These are phyloP conservation scores for Mentha longifolia DNA, from an alignment of 257 asterid genomes.

Conservation along the genomic window DNA sequence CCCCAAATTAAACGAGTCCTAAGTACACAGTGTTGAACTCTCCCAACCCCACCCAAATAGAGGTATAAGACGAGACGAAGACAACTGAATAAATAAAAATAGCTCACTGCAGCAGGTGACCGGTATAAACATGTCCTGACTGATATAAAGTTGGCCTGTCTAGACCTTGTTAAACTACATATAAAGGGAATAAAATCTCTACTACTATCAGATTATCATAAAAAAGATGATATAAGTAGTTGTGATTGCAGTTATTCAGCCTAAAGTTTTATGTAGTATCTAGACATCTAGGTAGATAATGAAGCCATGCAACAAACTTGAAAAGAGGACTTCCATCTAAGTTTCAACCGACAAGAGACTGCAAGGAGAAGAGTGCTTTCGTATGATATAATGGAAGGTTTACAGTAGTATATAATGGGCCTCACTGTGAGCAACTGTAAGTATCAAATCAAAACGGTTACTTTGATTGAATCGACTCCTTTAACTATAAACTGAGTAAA, in stretches of 20 bases:
- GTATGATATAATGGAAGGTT: not conserved
- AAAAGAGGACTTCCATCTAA: constrained; percentile 2
- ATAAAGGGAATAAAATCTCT: not conserved
- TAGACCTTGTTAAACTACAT: not conserved
- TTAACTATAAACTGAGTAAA: constrained; percentile 7
- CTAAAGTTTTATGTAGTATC: not conserved
- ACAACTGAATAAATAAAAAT: not conserved
- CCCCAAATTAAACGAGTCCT: not conserved
- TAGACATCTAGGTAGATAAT: not conserved
- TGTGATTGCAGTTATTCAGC: constrained; percentile 3
- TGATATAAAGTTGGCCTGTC: no score
- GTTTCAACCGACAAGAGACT: not conserved
- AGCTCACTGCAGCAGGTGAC: constrained; percentile 8
- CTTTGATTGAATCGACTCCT: constrained; percentile 3
- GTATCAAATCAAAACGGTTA: not conserved
- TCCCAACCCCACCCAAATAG: not conserved
- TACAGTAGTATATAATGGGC: not conserved
- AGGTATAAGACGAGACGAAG: not conserved
- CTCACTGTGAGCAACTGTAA: not conserved
- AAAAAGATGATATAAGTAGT: not conserved
- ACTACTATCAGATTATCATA: not conserved
- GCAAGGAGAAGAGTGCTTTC: constrained; percentile 13
- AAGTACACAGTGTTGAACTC: not conserved
- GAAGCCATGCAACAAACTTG: not conserved
- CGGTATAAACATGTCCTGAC: no score